Evolutionary conservation across 2,329 filamentous ascomycete genomes (phyloP).

Genomic region (Lecanicillium sp.): DNA sequence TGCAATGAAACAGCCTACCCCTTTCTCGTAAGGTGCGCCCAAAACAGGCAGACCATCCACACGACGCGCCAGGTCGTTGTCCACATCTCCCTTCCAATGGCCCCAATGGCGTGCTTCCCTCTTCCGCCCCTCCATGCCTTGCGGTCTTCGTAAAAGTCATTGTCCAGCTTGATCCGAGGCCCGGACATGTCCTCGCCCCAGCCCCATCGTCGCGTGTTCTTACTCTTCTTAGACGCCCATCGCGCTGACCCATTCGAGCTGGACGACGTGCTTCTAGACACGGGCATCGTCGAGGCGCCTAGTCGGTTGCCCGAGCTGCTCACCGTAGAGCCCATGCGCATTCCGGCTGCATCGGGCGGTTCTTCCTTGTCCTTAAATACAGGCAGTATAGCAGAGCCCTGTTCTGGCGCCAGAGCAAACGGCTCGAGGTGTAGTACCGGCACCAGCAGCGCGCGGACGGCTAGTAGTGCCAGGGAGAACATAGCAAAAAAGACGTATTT

Average conservation of each 20-base stretch:
- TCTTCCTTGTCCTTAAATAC: slow-evolving; percentile 48
- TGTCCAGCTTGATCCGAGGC: slow-evolving; percentile 46
- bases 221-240: slow-evolving; percentile 17
- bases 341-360: slow-evolving; percentile 17
- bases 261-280: slow-evolving; percentile 16
- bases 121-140: slow-evolving; percentile 25
- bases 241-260: slow-evolving; percentile 15
- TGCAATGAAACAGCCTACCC: slow-evolving; percentile 34
- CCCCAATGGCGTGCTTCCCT: slow-evolving; percentile 25
- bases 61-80: slow-evolving; percentile 53
- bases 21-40: slow-evolving; percentile 57
- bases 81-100: slow-evolving; percentile 52
- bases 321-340: slow-evolving; percentile 19
- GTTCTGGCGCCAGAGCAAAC: slow-evolving; percentile 41
- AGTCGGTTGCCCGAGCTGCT: slow-evolving; percentile 11
- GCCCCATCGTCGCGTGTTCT: slow-evolving; percentile 27
- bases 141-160: slow-evolving; percentile 35
- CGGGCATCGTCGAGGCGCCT: slow-evolving; percentile 4
- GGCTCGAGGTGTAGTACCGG: slow-evolving; percentile 44
- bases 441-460: slow-evolving; percentile 47
- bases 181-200: slow-evolving; percentile 34
- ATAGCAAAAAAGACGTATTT: slow-evolving; percentile 61
- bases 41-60: slow-evolving; percentile 55
- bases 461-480: slow-evolving; percentile 40
- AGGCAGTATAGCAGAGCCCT: slow-evolving; percentile 27